Evolutionary conservation across 208 protist genomes (phyloP), one percentile per base, ranked within the genome.

Genomic region (Acanthamoeba sp.): DNA sequence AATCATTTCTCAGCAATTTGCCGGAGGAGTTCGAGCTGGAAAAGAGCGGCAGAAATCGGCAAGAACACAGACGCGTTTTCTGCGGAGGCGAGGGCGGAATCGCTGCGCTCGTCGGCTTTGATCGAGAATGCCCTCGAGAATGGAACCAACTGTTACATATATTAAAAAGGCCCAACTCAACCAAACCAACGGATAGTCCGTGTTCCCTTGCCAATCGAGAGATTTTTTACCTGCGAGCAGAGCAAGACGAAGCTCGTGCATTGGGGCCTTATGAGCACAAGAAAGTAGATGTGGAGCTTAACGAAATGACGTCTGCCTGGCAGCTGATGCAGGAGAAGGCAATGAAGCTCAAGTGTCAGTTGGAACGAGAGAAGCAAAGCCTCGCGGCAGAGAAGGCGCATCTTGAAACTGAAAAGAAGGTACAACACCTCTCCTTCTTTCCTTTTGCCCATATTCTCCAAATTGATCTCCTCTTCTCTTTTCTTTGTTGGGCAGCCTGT

Each of bases 241-340:
- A 84, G 40, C 18, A 52, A n/a, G 73, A 84, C 32, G 40, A 84
- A 34, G 73, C 73, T 4, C 34, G 34, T 10, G 73, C 73, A 22
- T 2, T 52, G 4, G 73, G 73, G 6, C 14, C 73, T 12, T 84
- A 9, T 9, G 24, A 16, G 4, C 32, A 45, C 10, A 84, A 45
- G 42, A 52, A 55, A 34, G 66, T 18, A 14, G 36, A 76, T n/a
- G 66, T 76, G 22, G 73, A 84, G 38, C n/a, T 84, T 10, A 29
- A 52, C 16, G 73, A 84, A 52, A 84, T 84, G 38, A 84, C 38
- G 12, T 27, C 32, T 9, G 73, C 73, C 27, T 84, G 73, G 73
- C 34, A 84, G 40, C 73, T 84, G 22, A 84, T 84, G 73, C 73
- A 84, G 73, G 73, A 84, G 16, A 84, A 84, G 73, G 73, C 42